Evolutionary conservation across 2,329 filamentous ascomycete genomes (phyloP).

Genomic region (Fusarium sp.): DNA sequence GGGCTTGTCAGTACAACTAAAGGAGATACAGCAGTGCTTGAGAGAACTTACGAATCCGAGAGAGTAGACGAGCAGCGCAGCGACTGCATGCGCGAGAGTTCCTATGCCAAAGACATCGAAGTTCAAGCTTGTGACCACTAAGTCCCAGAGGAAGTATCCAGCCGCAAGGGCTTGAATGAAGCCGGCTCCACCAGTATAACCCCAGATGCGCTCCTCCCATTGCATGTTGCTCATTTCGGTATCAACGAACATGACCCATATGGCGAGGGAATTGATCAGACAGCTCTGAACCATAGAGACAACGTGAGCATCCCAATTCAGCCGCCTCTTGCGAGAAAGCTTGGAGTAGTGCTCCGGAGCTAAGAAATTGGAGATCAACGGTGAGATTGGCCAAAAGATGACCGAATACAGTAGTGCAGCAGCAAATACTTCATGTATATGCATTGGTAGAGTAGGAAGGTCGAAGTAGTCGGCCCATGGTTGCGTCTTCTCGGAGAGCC

Average conservation of each 20-base stretch:
- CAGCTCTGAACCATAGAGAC: slow-evolving; percentile 84
- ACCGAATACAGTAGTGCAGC: slow-evolving; percentile 76
- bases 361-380: slow-evolving; percentile 71
- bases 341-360: slow-evolving; percentile 75
- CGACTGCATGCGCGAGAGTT: slow-evolving; percentile 81
- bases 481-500: slow-evolving; percentile 67
- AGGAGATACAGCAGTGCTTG: not conserved
- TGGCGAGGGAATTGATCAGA: slow-evolving; percentile 77
- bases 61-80: slow-evolving; percentile 78
- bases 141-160: slow-evolving; percentile 89
- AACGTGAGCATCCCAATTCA: slow-evolving; percentile 89
- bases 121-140: slow-evolving; percentile 76
- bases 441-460: slow-evolving; percentile 76
- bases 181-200: slow-evolving; percentile 78
- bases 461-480: slow-evolving; percentile 73
- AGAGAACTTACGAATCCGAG: slow-evolving; percentile 79
- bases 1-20: not conserved
- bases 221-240: slow-evolving; percentile 75
- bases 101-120: slow-evolving; percentile 80
- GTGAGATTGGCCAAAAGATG: slow-evolving; percentile 75
- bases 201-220: slow-evolving; percentile 78
- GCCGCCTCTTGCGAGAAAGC: slow-evolving; percentile 69
- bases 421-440: slow-evolving; percentile 80
- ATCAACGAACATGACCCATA: slow-evolving; percentile 79
- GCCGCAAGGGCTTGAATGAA: slow-evolving; percentile 81